Evolutionary conservation across 805 yeast species (phyloP), one percentile per base, ranked within the genome.

Genomic region (Wickerhamomyces alni): DNA sequence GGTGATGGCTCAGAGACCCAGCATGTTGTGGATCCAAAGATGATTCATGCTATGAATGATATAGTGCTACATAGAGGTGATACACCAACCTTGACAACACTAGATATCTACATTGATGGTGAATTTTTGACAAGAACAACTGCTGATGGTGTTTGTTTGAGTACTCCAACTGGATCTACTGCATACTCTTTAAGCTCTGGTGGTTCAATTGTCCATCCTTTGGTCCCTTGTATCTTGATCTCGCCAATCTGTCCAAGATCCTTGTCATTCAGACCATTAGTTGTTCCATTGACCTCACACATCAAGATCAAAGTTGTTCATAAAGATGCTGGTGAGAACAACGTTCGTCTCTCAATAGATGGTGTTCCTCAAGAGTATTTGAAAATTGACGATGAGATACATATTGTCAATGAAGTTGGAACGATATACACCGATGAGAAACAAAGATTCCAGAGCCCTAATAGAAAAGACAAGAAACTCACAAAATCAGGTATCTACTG

Each of bases 101-200:
- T 91, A 43, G 96, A 89, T 48, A 80, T 91, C n/a, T 78, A 71
- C 47, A 82, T 89, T 21, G 93, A 89, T 58, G 87, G 86, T 17
- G 82, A 84, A 57, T 83, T 81, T 53, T 65, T 91, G 39, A 91
- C 98, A 8, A 76, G 89, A 38, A 88, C 96, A 5, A 84, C 91
- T 0, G 96, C 94, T 1, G 98, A 91, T 61, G 98, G 98, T 29
- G 72, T 89, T 8, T 76, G 80, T 5, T 69, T 87, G 34, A 73
- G 93, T 3, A 85, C 97, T 0, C 98, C 98, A 15, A 89, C 97
- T 0, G 98, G 98, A 0, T 86, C 95, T 9, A 89, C 97, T 0
- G 96, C 97, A 0, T 89, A 89, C 55, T 85, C 95, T 1, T 65
- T 89, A 38, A 76, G 87, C 22, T 77, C 95, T 1, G 97, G 98